phyloP scores from a whole-genome alignment of 1,139 yeast species.

The Insectozyma bohioensis region DNA sequence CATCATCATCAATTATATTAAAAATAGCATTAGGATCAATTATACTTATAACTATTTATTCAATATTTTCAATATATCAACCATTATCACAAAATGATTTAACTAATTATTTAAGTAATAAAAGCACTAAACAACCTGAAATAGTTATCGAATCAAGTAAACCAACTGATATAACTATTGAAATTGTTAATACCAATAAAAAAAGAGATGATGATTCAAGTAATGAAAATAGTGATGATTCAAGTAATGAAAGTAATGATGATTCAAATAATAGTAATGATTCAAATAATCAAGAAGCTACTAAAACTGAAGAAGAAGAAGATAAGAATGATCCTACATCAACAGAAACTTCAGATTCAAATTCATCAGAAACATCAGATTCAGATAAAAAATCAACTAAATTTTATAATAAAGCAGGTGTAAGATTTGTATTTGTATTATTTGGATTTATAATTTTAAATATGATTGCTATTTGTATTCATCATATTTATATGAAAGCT shows the following conservation, averaged over 20 bases:
- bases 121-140: no score
- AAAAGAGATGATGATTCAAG: not conserved
- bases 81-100: no score
- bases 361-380: slow-evolving; percentile 1
- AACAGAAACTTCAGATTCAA: slow-evolving; percentile 3
- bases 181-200: not conserved
- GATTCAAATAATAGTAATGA: not conserved
- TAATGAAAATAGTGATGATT: not conserved
- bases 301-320: not conserved
- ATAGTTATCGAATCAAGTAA: no score
- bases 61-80: no score
- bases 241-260: not conserved
- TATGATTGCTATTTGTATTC: slow-evolving; percentile 35
- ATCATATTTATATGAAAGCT: slow-evolving; percentile 32
- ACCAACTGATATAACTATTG: no score
- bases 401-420: slow-evolving; percentile 19
- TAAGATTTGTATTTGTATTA: slow-evolving; percentile 29
- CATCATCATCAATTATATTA: no score
- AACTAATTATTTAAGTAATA: no score
- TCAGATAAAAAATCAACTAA: slow-evolving; percentile 10
- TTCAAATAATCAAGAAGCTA: not conserved
- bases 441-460: slow-evolving; percentile 32
- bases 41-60: no score
- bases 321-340: not conserved
- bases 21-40: no score